Evolutionary conservation across 2,329 filamentous ascomycete genomes (phyloP).

Genomic region (Tympanopsis confertula): DNA sequence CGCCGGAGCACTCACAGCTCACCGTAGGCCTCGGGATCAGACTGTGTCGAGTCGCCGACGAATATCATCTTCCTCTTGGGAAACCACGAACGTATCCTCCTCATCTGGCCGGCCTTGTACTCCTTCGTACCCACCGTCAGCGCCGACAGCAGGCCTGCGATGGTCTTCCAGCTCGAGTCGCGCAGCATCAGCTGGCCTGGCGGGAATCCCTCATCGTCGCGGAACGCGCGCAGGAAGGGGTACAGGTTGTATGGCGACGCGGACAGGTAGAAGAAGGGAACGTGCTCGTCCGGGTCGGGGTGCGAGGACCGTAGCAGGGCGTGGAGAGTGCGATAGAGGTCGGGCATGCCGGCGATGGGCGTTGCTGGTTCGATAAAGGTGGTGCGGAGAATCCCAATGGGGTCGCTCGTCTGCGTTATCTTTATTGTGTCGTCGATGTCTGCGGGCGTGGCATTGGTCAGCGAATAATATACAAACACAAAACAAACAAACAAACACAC

Average conservation of each 20-base stretch:
- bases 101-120: conserved; percentile 75
- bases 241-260: conserved; percentile 93
- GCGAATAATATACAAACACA: conserved; percentile 1
- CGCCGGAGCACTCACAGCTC: conserved; percentile 45
- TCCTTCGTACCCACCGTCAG: conserved; percentile 71
- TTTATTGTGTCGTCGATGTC: conserved; percentile 97
- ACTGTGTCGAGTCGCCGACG: conserved; percentile 84
- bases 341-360: conserved; percentile 70
- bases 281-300: conserved; percentile 42
- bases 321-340: conserved; percentile 62
- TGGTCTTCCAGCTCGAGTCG: conserved; percentile 75
- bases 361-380: conserved; percentile 71
- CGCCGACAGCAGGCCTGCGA: conserved; percentile 67
- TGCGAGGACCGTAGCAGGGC: conserved; percentile 40
- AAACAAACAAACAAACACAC: not conserved
- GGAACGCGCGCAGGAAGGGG: conserved; percentile 69
- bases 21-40: conserved; percentile 81
- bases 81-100: conserved; percentile 67
- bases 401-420: conserved; percentile 69
- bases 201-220: conserved; percentile 53
- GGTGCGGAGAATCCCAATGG: conserved; percentile 67
- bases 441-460: conserved; percentile 15
- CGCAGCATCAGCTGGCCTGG: conserved; percentile 73
- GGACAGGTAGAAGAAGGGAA: conserved; percentile 64
- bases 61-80: conserved; percentile 70